Base-by-base conservation (phyloP, 306 rosid genomes). In the Corylus avellana region DNA sequence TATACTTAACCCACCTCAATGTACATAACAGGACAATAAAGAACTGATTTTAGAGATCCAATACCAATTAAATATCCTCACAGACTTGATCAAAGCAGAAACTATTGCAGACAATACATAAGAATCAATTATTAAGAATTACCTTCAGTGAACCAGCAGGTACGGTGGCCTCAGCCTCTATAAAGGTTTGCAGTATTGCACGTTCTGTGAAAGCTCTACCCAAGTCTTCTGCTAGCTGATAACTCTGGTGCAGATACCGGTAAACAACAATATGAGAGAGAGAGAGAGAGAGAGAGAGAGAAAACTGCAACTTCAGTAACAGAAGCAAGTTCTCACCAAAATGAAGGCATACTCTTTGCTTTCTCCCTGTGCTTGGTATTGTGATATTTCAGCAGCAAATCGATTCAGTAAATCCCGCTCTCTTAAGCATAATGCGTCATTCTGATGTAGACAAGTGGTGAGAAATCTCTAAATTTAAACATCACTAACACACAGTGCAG, bases 151-250 rank as follows among this genome's bases (percentile, higher is more conserved):
- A 82, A 80, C 91, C 89, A 56, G 83, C 73, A 12, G 93, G 83
- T 81, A 91, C 47, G 37, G 87, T 62, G 64, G 90, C 85, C 84
- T 94, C 98, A 7, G 85, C 86, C 54, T 91, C 90, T 11, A 89
- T 37, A 72, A 92, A 88, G 9, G 82, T 88, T 78, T 86, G 90
- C 81, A 91, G 80, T 75, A 87, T 83, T 29, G 89, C 82, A 68
- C 91, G 86, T 74, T 92, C 97, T 10, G 98, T 87, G 86, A 90
- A 95, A 87, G 97, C 98, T 92, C 90, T 89, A 66, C 97, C 92
- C 75, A 95, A 86, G 81, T 95, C 98, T 82, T 87, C 89, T 4
- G 98, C 98, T 18, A 94, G 86, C 78, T 88, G 93, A 84, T 90
- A 90, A 84, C 96, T 91, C 98, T 95, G 89, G 61, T 72, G 59